Evolutionary conservation across 2,329 filamentous ascomycete genomes (phyloP).

Genomic region (Plenodomus tracheiphilus): DNA sequence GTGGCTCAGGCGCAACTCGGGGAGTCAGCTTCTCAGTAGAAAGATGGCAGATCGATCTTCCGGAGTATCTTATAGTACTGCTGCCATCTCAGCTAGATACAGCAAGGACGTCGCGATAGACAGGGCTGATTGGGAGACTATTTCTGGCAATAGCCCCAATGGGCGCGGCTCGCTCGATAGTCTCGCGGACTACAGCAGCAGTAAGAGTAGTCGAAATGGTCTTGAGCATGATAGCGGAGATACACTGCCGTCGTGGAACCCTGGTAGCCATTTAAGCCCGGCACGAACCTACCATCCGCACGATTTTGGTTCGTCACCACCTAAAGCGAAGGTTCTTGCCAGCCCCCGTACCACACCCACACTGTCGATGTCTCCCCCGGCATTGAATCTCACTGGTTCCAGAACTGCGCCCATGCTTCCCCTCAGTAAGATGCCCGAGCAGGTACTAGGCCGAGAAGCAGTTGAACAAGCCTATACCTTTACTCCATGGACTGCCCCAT

Average conservation of each 20-base stretch:
- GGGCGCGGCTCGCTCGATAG: constrained; percentile 29
- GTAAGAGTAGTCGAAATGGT: constrained; percentile 26
- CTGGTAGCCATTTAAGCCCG: constrained; percentile 30
- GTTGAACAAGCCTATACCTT: constrained; percentile 18
- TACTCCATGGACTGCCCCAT: constrained; percentile 23
- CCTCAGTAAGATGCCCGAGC: constrained; percentile 1
- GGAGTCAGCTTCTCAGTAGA: constrained; percentile 26
- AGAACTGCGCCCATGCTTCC: constrained; percentile 21
- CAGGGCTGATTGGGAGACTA: constrained; percentile 42
- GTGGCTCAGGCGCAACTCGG: constrained; percentile 36
- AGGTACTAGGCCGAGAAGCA: constrained; percentile 1
- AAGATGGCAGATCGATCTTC: constrained; percentile 5
- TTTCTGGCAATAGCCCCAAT: constrained; percentile 23
- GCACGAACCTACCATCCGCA: constrained; percentile 24
- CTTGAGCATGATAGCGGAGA: constrained; percentile 14
- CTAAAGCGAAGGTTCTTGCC: constrained; percentile 13
- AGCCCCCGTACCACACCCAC: constrained; percentile 12
- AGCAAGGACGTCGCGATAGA: constrained; percentile 4
- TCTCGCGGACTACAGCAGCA: constrained; percentile 41
- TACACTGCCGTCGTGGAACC: constrained; percentile 13
- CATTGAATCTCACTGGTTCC: constrained; percentile 17
- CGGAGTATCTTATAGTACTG: constrained; percentile 6
- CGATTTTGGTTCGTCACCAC: constrained; percentile 38
- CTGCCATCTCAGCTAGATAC: constrained; percentile 4
- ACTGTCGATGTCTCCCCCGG: constrained; percentile 4